These are phyloP conservation scores for Mortierella sp. DNA, from an alignment of 371 early-diverging fungal species.

Conservation along the genomic window DNA sequence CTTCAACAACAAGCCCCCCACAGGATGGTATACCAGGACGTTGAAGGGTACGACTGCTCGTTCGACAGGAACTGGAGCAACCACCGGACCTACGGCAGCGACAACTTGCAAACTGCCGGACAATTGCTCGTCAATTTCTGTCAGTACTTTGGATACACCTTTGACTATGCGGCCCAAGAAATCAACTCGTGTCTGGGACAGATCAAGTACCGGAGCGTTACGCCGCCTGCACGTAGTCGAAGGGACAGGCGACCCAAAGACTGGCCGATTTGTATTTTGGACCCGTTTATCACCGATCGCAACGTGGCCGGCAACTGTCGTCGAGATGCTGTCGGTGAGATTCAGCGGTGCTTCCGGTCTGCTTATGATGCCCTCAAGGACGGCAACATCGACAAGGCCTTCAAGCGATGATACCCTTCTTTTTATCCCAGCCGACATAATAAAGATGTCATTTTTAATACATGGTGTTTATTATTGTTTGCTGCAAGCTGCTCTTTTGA, in stretches of 20 bases:
- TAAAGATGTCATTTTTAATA: too few species aligned
- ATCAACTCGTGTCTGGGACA: slow-evolving; percentile 65
- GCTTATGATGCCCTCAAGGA: background rate
- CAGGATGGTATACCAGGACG: background rate
- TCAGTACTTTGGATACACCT: slow-evolving; percentile 63
- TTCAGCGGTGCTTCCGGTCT: slow-evolving; percentile 7
- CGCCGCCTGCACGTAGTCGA: background rate
- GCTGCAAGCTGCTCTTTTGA: background rate
- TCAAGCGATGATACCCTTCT: background rate
- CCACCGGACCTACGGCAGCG: slow-evolving; percentile 59
- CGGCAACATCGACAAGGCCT: background rate
- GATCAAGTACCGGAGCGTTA: background rate
- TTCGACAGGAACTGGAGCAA: slow-evolving; percentile 12
- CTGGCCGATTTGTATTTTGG: slow-evolving; percentile 17
- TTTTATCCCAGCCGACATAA: background rate
- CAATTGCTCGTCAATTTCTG: slow-evolving; percentile 73
- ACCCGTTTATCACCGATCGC: slow-evolving; percentile 17
- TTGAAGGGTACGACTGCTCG: slow-evolving; percentile 8
- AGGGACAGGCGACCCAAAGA: background rate
- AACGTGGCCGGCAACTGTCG: slow-evolving; percentile 13
- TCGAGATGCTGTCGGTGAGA: background rate
- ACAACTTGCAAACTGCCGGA: slow-evolving; percentile 65
- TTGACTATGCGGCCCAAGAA: slow-evolving; percentile 63
- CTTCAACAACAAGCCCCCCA: slow-evolving; percentile 8
- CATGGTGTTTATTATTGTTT: background rate